Base-by-base conservation (phyloP, 208 protist genomes). In the Trypanosoma platydactyli region DNA sequence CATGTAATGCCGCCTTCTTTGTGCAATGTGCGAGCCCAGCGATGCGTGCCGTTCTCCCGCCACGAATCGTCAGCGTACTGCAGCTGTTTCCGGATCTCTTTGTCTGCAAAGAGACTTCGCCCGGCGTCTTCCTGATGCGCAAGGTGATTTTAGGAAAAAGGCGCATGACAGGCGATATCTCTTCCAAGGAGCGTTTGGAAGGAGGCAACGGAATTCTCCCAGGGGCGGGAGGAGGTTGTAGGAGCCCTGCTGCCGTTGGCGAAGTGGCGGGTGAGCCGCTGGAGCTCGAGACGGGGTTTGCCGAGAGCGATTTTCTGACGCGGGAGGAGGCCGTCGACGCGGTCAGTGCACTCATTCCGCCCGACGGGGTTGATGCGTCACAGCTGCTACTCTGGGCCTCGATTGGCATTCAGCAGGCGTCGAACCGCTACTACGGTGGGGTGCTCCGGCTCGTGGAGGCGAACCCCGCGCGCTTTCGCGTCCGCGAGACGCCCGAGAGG, bases 371-470 rank as follows among this genome's bases (percentile, higher is more conserved):
- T 15, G 89, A 91, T 49, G 64, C 64, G 38, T 53, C 80, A 51
- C 77, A 87, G 60, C 73, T 94, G 60, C 71, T 92, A 42, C 66
- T 89, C 57, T 92, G 86, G 86, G 77, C 84, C 0, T 89, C 89
- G 3, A 66, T 91, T 69, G 61, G 48, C 20, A 74, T 92, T 29
- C 89, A 92, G 62, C 83, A 81, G 22, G 86, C 83, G 7, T 83
- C 84, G 16, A 89, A 73, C 52, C 69, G 76, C 24, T 67, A 91
- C 77, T 90, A 76, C 58, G 86, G 86, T 22, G 78, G 86, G 24
- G 57, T 92, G 6, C 29, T 87, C 48, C 83, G 82, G 66, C 58
- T 93, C 52, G 75, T 80, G 18, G 87, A 89, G 66, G 54, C 68
- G 20, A 65, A 81, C 41, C 78, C 69, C 61, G 51, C 38, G 38